Base-by-base conservation (phyloP, 495 filamentous ascomycete species). In the Penicillium coffeae region DNA sequence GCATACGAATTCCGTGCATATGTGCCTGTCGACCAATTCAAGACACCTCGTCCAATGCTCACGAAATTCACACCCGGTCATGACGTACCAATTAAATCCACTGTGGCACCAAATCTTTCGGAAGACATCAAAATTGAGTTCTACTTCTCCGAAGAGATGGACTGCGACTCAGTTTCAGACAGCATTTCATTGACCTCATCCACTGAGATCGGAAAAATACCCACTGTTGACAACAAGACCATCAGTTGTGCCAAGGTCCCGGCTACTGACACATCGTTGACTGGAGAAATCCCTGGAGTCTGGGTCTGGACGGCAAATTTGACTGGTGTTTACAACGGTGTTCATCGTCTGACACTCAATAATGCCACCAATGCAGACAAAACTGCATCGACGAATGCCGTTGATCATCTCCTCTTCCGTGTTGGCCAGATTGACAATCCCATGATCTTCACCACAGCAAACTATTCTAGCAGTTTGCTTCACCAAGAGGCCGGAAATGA, bases 21-120 rank as follows among this genome's bases (percentile, higher is more conserved):
- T 56, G 83, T 87, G 3, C 83, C 80, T 0, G 66, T 65, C 6
- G 48, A 59, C 2, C 49, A 56, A 2, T 84, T 71, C 52, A 50
- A 74, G 10, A 42, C 41, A 7, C 79, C 81, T 25, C 63, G 70
- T 1, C 82, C 85, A 3, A 81, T 82, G 69, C 77, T 88, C 50
- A 87, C 84, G 25, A 68, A 72, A 36, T 82, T 88, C 52, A 42
- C 60, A 0, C 85, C 85, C 0, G 81, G 83, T 9, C 85, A 88
- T 56, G 85, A 88, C 48, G 40, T 50, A 0, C 78, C 82, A 4
- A 42, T 85, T 0, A 52, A 71, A 1, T 85, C 83, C 1, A 76
- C 68, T 2, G 73, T 73, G 8, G 54, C 30, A 15, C 59, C 72
- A 1, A 66, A 65, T 21, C 60, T 67, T 8, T 38, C 68, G 1